phyloP scores from a whole-genome alignment of 306 rosid species.

The Quercus dentata region DNA sequence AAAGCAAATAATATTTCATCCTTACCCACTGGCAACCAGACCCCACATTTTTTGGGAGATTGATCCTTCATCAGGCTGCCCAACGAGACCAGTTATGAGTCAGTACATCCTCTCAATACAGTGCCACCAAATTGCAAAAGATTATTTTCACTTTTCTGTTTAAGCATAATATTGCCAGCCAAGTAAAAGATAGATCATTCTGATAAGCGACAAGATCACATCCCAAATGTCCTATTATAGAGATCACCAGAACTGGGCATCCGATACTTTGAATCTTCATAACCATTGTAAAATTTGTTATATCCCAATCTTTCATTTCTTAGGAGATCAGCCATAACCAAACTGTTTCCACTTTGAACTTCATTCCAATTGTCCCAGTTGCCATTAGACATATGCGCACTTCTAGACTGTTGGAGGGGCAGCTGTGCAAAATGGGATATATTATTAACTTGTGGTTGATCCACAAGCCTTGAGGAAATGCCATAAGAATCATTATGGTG shows the following conservation, averaged over 20 bases:
- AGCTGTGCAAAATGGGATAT: conserved; percentile 67
- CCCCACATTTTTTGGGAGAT: conserved; percentile 31
- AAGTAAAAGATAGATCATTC: conserved; percentile 12
- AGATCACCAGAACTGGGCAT: conserved; percentile 76
- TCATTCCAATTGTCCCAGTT: conserved; percentile 90
- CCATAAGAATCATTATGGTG: conserved; percentile 72
- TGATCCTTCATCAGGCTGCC: conserved; percentile 43
- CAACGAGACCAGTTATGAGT: conserved; percentile 37
- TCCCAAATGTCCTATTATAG: conserved; percentile 80
- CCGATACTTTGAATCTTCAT: conserved; percentile 74
- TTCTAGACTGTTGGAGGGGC: conserved; percentile 73
- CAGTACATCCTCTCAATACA: conserved; percentile 36
- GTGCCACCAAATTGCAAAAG: conserved; percentile 29
- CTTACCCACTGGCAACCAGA: conserved; percentile 55
- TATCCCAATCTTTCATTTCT: conserved; percentile 79
- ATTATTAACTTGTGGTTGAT: conserved; percentile 65
- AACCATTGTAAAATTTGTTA: conserved; percentile 69
- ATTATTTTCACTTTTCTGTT: conserved; percentile 23
- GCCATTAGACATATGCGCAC: conserved; percentile 58
- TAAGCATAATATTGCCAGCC: conserved; percentile 22
- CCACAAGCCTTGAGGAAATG: conserved; percentile 61
- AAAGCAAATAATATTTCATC: neutral
- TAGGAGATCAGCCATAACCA: conserved; percentile 65
- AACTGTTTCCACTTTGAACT: conserved; percentile 50
- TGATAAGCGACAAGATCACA: conserved; percentile 41